Evolutionary conservation across 2,329 filamentous ascomycete genomes (phyloP), one percentile per base, ranked within the genome.

Genomic region (Aspergillus versicolor): DNA sequence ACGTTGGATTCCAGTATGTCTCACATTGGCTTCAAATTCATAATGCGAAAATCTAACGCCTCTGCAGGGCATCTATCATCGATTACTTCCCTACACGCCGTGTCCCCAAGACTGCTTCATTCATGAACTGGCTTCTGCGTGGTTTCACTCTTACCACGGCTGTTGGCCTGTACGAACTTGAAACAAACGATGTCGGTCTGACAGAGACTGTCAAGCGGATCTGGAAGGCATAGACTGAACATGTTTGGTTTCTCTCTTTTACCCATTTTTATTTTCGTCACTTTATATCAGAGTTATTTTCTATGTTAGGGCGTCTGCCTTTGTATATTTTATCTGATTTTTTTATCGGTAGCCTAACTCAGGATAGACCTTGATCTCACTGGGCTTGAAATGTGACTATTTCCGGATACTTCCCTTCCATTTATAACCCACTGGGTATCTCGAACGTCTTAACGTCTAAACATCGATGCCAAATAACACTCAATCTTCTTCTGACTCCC

Each of bases 131-230:
- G 92, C 80, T 82, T 38, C 84, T 97, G 62, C 92, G 92, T 70
- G 78, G 82, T 45, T 87, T 85, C 59, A 97, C 95, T 11, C 81
- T 93, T 57, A 80, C 91, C 52, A 90, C 92, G 61, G 92, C 90
- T 50, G 83, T 96, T 64, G 92, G 92, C 57, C 83, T 97, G 70
- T 99, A 99, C 79, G 93, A 97, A 77, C 97, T 97, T 70, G 94
- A 99, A 87, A 99, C 94, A 32, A 97, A 97, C 72, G 94, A 99
- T 67, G 91, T 99, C 52, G 94, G 94, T 64, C 76, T 99, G 59
- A 96, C 92, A 8, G 93, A 96, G 82, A 88, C 88, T 32, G 82
- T 97, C 65, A 91, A 89, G 83, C 85, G 89, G 72, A 81, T 97
- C 61, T 99, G 94, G 94, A 90, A 83, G 70, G 93, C 94, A 69